phyloP scores from a whole-genome alignment of 257 asterid genomes.

The Gentiana macrophylla region DNA sequence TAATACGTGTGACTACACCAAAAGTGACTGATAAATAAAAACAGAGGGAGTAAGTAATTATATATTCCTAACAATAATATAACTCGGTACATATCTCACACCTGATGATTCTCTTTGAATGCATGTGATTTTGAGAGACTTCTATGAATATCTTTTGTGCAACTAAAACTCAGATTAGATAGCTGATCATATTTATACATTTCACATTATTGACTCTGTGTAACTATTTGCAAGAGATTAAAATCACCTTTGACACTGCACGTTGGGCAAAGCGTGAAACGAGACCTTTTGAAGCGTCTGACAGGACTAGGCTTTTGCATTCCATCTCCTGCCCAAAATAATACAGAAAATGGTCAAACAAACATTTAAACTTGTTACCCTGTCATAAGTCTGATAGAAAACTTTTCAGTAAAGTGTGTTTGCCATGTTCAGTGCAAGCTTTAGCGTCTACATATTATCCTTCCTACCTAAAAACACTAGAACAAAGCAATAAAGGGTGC shows the following conservation, averaged over 20 bases:
- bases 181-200: neutral
- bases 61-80: too few species aligned
- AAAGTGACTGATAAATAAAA: too few species aligned
- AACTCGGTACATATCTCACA: too few species aligned
- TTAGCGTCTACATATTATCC: too few species aligned
- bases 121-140: too few species aligned
- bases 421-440: neutral
- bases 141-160: too few species aligned
- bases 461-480: neutral
- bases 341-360: neutral
- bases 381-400: neutral
- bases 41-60: too few species aligned
- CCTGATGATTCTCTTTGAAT: too few species aligned
- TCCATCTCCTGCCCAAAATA: constrained; percentile 51
- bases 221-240: constrained; percentile 1
- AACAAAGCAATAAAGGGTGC: neutral
- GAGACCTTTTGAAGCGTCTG: constrained; percentile 75
- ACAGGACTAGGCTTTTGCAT: constrained; percentile 47
- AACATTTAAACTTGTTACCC: too few species aligned
- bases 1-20: too few species aligned
- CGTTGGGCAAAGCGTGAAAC: constrained; percentile 89
- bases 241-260: constrained; percentile 67
- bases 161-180: too few species aligned
- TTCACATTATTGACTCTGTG: neutral
- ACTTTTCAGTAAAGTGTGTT: neutral